Conservation (phyloP, 1,284 basidiomycete genomes). For the Trametes polyzona region DNA sequence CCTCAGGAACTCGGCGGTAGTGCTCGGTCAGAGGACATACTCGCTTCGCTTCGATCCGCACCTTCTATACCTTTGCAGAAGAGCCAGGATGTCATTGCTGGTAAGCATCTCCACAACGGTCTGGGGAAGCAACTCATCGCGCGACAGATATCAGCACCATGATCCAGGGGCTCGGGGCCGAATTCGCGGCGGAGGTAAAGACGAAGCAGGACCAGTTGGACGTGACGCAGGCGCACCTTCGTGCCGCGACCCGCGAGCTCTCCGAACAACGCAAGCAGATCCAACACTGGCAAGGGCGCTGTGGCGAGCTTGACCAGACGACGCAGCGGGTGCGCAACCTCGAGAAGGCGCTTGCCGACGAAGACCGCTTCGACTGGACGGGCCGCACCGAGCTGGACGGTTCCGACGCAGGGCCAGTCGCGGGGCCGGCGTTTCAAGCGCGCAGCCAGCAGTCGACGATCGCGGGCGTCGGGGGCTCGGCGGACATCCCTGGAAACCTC, state of each 20-base stretch:
- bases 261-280: slow-evolving; percentile 89
- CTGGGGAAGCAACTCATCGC: background rate
- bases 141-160: slow-evolving; percentile 80
- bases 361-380: slow-evolving; percentile 87
- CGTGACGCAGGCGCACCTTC: slow-evolving; percentile 84
- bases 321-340: slow-evolving; percentile 81
- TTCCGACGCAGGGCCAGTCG: slow-evolving; percentile 48
- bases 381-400: slow-evolving; percentile 76
- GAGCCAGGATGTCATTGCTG: slow-evolving; percentile 88
- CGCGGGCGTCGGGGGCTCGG: slow-evolving; percentile 52
- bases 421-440: slow-evolving; percentile 65
- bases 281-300: slow-evolving; percentile 69
- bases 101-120: slow-evolving; percentile 43
- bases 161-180: slow-evolving; percentile 76
- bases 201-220: slow-evolving; percentile 87
- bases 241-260: slow-evolving; percentile 88
- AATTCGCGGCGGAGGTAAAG: slow-evolving; percentile 86
- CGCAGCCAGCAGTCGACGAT: slow-evolving; percentile 68
- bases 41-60: slow-evolving; percentile 69
- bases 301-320: slow-evolving; percentile 78
- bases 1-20: slow-evolving; percentile 69
- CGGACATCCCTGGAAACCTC: slow-evolving; percentile 63
- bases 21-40: slow-evolving; percentile 74
- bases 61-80: slow-evolving; percentile 81
- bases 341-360: slow-evolving; percentile 75